phyloP scores from a whole-genome alignment of 2,329 filamentous ascomycete genomes.

The Leptoxyphium fumago region DNA sequence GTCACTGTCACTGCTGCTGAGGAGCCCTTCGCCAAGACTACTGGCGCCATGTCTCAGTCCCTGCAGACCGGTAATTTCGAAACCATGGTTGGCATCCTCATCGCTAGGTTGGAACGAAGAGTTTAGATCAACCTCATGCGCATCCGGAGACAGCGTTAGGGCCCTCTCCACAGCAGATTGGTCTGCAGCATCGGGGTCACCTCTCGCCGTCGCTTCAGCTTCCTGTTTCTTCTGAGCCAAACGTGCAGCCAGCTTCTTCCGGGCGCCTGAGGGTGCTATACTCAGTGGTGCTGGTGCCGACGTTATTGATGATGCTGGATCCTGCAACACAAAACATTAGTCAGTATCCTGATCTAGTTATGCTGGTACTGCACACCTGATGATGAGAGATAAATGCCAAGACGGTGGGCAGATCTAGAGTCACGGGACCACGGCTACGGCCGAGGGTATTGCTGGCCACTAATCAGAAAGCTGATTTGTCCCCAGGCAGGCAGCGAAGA shows the following conservation, averaged over 20 bases:
- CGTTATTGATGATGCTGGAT: slow-evolving; percentile 5
- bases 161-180: slow-evolving; percentile 15
- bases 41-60: slow-evolving; percentile 7
- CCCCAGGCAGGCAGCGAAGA: too few species aligned
- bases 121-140: slow-evolving; percentile 8
- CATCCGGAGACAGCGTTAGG: slow-evolving; percentile 16
- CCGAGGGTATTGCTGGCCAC: too few species aligned
- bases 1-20: slow-evolving; percentile 21
- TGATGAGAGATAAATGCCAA: not conserved
- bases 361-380: slow-evolving; percentile 1
- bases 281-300: slow-evolving; percentile 66
- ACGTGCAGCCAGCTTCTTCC: slow-evolving; percentile 78
- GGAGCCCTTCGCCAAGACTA: slow-evolving; percentile 12
- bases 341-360: slow-evolving; percentile 1
- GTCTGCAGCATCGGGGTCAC: slow-evolving; percentile 19
- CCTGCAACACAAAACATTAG: slow-evolving; percentile 1
- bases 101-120: slow-evolving; percentile 1
- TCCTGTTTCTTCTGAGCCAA: slow-evolving; percentile 40
- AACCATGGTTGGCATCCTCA: slow-evolving; percentile 3
- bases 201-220: slow-evolving; percentile 13
- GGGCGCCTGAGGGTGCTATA: slow-evolving; percentile 71
- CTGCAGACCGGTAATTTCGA: slow-evolving; percentile 13
- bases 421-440: too few species aligned
- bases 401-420: not conserved
- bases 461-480: too few species aligned